phyloP scores from a whole-genome alignment of 192 early-diverging fungal species.

The Coemansia sp. region DNA sequence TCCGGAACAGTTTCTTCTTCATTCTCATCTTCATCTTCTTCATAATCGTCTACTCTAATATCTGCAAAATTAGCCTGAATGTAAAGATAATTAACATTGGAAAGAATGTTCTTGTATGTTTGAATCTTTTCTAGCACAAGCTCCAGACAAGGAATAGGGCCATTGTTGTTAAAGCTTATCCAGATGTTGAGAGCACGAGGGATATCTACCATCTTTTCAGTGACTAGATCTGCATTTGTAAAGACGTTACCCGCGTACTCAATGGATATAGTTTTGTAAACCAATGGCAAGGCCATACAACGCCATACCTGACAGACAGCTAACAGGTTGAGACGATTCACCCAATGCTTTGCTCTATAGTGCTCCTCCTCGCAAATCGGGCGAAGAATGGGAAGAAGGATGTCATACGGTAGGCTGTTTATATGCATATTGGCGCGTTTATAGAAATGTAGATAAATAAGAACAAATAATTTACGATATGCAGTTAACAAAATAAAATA shows the following conservation, averaged over 20 bases:
- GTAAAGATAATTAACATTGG: background rate
- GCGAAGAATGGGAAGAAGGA: background rate
- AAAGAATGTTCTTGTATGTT: background rate
- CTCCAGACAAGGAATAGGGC: background rate
- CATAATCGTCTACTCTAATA: background rate
- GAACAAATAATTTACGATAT: background rate
- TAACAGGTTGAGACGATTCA: background rate
- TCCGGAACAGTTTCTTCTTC: background rate
- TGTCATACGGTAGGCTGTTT: background rate
- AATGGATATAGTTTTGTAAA: background rate
- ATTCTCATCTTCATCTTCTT: background rate
- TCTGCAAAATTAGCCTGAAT: background rate
- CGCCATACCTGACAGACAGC: slow-evolving; percentile 1
- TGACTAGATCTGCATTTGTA: slow-evolving; percentile 1
- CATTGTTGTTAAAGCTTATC: background rate
- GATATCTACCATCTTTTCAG: background rate
- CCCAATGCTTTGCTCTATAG: background rate
- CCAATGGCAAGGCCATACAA: background rate
- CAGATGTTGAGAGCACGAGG: slow-evolving; percentile 10
- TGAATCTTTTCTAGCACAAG: background rate
- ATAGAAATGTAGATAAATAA: background rate
- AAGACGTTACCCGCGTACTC: background rate
- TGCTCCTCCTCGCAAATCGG: slow-evolving; percentile 1
- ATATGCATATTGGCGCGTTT: background rate
- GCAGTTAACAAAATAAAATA: no score